phyloP scores from a whole-genome alignment of 1,139 yeast genomes.

The Yamadazyma taylorii region DNA sequence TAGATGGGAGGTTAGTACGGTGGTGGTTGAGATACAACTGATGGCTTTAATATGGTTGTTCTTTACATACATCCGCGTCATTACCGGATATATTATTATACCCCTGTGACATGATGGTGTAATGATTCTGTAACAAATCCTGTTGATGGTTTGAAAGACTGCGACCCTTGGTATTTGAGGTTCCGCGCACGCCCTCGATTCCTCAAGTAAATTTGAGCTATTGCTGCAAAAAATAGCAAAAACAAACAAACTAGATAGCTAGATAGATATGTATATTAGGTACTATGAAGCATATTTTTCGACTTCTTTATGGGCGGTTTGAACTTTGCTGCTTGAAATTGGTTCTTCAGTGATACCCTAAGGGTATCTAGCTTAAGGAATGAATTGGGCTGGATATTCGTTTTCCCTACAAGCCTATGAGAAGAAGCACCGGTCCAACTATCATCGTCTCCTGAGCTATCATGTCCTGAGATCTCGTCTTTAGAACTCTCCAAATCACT shows the following conservation, averaged over 20 bases:
- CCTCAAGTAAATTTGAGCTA: no score
- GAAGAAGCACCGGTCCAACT: no score
- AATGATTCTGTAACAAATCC: not conserved
- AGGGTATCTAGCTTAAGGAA: slow-evolving; percentile 8
- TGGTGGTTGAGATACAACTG: no score
- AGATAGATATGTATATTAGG: not conserved
- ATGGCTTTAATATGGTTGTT: no score
- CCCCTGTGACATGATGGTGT: slow-evolving; percentile 7
- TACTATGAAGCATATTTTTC: slow-evolving; percentile 9
- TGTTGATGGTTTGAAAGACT: not conserved
- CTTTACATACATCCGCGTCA: slow-evolving; percentile 9
- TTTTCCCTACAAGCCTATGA: not conserved
- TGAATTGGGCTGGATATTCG: slow-evolving; percentile 3
- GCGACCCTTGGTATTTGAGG: not conserved
- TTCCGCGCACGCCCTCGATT: no score
- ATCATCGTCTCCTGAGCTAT: no score
- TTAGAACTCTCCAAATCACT: slow-evolving; percentile 1
- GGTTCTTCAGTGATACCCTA: slow-evolving; percentile 8
- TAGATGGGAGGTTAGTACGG: slow-evolving; percentile 9
- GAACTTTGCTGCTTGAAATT: slow-evolving; percentile 4
- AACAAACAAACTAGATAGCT: no score
- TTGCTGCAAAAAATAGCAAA: slow-evolving; percentile 1
- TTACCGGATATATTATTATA: slow-evolving; percentile 9
- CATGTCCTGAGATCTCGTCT: no score
- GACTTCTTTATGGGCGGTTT: slow-evolving; percentile 6